phyloP scores from a whole-genome alignment of 2,329 filamentous ascomycete genomes.

The Amphichorda felina region DNA sequence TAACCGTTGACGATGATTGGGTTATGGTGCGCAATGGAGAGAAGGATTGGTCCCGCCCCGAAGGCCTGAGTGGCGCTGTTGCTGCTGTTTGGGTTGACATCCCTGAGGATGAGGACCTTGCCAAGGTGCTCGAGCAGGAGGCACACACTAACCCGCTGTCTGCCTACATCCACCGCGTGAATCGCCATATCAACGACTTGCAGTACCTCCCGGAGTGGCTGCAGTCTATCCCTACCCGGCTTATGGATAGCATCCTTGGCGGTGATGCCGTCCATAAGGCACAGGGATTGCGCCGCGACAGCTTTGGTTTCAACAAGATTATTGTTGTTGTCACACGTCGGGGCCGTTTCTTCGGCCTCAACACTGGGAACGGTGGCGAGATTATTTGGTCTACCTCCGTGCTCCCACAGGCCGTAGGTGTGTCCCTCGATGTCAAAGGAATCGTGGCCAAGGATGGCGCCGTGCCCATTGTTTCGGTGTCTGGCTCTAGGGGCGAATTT shows the following conservation, averaged over 20 bases:
- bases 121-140: constrained; percentile 73
- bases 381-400: constrained; percentile 66
- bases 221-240: constrained; percentile 52
- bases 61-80: constrained; percentile 69
- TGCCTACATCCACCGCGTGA: constrained; percentile 82
- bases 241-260: constrained; percentile 54
- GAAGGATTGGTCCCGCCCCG: constrained; percentile 66
- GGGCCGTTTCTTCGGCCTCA: constrained; percentile 69
- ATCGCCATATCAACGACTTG: constrained; percentile 70
- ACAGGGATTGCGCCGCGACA: constrained; percentile 48
- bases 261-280: constrained; percentile 32
- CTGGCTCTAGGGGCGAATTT: constrained; percentile 49
- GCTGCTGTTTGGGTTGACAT: constrained; percentile 74
- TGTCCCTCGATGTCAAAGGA: constrained; percentile 55
- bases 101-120: constrained; percentile 60
- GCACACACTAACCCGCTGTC: constrained; percentile 66
- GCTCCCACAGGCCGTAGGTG: constrained; percentile 39
- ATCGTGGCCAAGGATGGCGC: constrained; percentile 45
- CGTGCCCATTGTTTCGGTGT: constrained; percentile 39
- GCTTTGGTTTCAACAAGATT: constrained; percentile 82
- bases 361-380: constrained; percentile 61
- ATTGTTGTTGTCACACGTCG: constrained; percentile 69
- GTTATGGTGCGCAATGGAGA: constrained; percentile 73
- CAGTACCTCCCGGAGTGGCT: constrained; percentile 65
- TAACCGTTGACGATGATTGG: constrained; percentile 64